Conservation (phyloP, 768 basidiomycete genomes). For the Podaxis mareebaensis region DNA sequence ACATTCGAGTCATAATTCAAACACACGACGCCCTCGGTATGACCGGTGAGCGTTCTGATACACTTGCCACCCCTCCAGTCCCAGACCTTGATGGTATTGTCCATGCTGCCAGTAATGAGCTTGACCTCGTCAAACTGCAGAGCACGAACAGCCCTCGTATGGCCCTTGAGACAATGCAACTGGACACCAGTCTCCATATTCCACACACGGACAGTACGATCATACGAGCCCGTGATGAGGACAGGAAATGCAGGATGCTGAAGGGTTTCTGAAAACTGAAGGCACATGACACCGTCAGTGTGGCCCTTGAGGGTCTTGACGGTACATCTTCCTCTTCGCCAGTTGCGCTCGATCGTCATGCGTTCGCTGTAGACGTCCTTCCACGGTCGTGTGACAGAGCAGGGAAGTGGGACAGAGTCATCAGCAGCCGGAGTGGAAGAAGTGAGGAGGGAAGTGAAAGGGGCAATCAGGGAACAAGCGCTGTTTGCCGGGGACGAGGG, state of each 20-base stretch:
- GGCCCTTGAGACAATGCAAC: slow-evolving; percentile 82
- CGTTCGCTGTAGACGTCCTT: slow-evolving; percentile 98
- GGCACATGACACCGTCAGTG: slow-evolving; percentile 95
- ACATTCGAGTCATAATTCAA: slow-evolving; percentile 91
- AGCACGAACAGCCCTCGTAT: slow-evolving; percentile 87
- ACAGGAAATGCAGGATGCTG: slow-evolving; percentile 86
- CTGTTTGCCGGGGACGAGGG: slow-evolving; percentile 15
- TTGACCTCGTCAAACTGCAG: slow-evolving; percentile 96
- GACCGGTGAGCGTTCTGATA: slow-evolving; percentile 85
- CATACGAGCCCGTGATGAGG: slow-evolving; percentile 97
- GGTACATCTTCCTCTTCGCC: slow-evolving; percentile 89
- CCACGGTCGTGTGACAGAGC: slow-evolving; percentile 83
- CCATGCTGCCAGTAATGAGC: slow-evolving; percentile 96
- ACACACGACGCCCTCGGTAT: slow-evolving; percentile 88
- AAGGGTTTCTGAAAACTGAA: slow-evolving; percentile 89
- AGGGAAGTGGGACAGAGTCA: slow-evolving; percentile 27
- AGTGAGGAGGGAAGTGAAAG: slow-evolving; percentile 18
- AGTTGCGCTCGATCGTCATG: slow-evolving; percentile 95
- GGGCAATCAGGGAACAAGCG: slow-evolving; percentile 13
- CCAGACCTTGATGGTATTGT: slow-evolving; percentile 93
- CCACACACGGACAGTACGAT: slow-evolving; percentile 93
- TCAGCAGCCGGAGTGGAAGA: slow-evolving; percentile 14
- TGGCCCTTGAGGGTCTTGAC: slow-evolving; percentile 89
- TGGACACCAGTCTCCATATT: slow-evolving; percentile 90
- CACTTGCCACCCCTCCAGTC: slow-evolving; percentile 91